phyloP scores from a whole-genome alignment of 1,284 basidiomycete species.

The Ceratobasidium sp. region DNA sequence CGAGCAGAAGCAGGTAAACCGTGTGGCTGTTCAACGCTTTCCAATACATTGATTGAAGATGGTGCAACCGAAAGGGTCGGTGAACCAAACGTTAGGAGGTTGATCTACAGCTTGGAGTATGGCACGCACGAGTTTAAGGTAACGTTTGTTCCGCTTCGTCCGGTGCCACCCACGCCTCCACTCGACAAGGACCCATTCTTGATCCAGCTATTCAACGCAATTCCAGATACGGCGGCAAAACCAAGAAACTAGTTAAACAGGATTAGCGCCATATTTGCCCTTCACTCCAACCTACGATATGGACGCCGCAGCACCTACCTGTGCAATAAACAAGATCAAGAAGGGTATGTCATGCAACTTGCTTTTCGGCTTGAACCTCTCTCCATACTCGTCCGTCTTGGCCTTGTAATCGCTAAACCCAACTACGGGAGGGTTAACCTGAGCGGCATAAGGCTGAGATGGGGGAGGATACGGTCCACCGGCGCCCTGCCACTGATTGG shows the following conservation, averaged over 20 bases:
- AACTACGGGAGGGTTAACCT: constrained; percentile 17
- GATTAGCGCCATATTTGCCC: not conserved
- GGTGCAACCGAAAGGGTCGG: constrained; percentile 38
- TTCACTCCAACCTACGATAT: no score
- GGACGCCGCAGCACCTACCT: constrained; percentile 57
- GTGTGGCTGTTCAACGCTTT: constrained; percentile 55
- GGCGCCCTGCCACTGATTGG: constrained; percentile 37
- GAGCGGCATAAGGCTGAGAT: constrained; percentile 31
- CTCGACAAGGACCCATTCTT: constrained; percentile 68
- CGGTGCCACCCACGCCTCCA: constrained; percentile 67
- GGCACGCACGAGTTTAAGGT: constrained; percentile 67
- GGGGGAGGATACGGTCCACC: constrained; percentile 32
- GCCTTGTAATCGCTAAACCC: constrained; percentile 40
- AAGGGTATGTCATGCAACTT: constrained; percentile 75
- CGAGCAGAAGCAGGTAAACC: constrained; percentile 74
- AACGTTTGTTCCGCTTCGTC: constrained; percentile 59
- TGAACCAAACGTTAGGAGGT: no score
- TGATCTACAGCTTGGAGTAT: not conserved
- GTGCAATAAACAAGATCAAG: constrained; percentile 73
- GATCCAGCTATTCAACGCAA: constrained; percentile 71
- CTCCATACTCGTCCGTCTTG: constrained; percentile 38
- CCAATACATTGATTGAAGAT: constrained; percentile 48
- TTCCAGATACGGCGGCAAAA: constrained; percentile 72
- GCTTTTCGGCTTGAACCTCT: constrained; percentile 29
- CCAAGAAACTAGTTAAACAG: constrained; percentile 64